phyloP scores from a whole-genome alignment of 768 basidiomycete genomes.

The Lyophyllum semitale region DNA sequence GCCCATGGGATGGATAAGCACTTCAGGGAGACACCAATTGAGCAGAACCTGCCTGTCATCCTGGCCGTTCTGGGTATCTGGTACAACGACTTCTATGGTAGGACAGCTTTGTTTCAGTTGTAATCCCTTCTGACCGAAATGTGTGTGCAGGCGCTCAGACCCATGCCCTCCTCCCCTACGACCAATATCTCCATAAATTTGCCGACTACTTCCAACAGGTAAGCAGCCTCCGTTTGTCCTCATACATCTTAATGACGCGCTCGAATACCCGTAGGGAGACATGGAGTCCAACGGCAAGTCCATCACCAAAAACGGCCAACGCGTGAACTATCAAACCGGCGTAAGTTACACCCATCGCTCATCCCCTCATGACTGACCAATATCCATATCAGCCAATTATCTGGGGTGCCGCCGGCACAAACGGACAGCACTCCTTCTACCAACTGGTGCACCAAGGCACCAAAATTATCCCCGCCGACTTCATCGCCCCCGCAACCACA shows the following conservation, averaged over 20 bases:
- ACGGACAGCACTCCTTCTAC: conserved; percentile 99
- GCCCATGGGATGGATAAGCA: conserved; percentile 99
- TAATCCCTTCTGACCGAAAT: background rate
- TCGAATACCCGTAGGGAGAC: conserved; percentile 62
- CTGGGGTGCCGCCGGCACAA: conserved; percentile 98
- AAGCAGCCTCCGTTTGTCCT: background rate
- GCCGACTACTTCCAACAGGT: conserved; percentile 99
- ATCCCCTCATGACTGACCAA: background rate
- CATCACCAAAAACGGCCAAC: conserved; percentile 90
- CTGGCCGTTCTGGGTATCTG: conserved; percentile 90
- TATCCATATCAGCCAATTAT: conserved; percentile 76
- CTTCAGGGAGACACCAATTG: conserved; percentile 85
- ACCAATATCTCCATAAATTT: conserved; percentile 99
- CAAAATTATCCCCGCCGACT: conserved; percentile 89
- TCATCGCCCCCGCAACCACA: conserved; percentile 85
- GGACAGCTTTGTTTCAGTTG: conserved; percentile 8
- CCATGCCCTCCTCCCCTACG: conserved; percentile 92
- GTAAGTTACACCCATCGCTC: conserved; percentile 45
- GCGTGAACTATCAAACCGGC: conserved; percentile 95
- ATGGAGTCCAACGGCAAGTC: conserved; percentile 99
- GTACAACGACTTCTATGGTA: conserved; percentile 98
- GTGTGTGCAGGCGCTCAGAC: conserved; percentile 77
- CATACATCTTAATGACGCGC: background rate
- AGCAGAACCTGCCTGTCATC: conserved; percentile 90
- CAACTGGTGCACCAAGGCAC: conserved; percentile 95